These are phyloP conservation scores for Misopates orontium DNA, from an alignment of 257 asterid species.

Conservation along the genomic window DNA sequence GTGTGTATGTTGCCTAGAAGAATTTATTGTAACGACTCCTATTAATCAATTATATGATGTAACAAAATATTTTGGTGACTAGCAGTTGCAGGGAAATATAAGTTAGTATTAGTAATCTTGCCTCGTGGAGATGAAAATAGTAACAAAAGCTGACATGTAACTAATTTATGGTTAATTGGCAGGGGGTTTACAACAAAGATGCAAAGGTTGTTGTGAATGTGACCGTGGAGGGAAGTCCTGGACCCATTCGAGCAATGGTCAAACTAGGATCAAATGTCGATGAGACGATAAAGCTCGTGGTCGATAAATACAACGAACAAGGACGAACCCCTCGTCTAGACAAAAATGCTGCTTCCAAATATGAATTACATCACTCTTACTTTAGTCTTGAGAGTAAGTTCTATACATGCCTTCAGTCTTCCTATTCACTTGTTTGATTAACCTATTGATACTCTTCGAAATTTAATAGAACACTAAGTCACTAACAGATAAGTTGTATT, in stretches of 20 bases:
- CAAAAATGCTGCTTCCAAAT: conserved; percentile 44
- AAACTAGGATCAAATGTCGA: conserved; percentile 67
- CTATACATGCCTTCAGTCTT: neutral
- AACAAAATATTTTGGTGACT: too few relatives aligned
- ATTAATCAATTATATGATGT: too few relatives aligned
- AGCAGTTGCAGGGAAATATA: too few relatives aligned
- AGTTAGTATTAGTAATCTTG: too few relatives aligned
- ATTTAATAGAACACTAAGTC: too few relatives aligned
- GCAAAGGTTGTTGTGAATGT: conserved; percentile 74
- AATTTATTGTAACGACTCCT: too few relatives aligned
- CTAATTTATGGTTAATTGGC: neutral
- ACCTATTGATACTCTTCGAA: too few relatives aligned
- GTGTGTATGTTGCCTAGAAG: too few relatives aligned
- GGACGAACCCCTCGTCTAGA: conserved; percentile 65
- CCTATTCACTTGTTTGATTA: too few relatives aligned
- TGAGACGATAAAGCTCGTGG: conserved; percentile 53
- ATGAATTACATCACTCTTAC: conserved; percentile 56
- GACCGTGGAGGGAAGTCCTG: conserved; percentile 77
- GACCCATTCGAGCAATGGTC: conserved; percentile 69
- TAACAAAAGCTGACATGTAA: neutral
- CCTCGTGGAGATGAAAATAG: neutral
- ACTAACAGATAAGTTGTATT: too few relatives aligned
- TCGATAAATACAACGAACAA: conserved; percentile 54
- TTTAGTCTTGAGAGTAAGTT: conserved; percentile 77
- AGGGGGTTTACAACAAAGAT: conserved; percentile 53